Conservation (phyloP, 768 basidiomycete genomes). For the Russula griseocarnosa region DNA sequence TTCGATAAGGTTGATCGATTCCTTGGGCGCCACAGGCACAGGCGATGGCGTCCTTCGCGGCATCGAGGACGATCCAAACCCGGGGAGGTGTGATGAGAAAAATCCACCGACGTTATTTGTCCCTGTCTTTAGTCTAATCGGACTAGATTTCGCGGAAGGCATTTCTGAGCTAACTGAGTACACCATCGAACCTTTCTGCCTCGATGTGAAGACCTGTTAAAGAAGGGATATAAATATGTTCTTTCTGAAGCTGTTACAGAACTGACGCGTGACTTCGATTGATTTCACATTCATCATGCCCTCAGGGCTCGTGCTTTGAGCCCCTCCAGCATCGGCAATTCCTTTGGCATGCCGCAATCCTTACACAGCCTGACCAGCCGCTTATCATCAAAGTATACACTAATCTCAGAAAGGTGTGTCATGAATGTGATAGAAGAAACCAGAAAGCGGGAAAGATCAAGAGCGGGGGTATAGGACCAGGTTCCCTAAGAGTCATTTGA, state of each 20-base stretch:
- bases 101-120: constrained; percentile 34
- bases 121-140: background rate
- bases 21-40: constrained; percentile 33
- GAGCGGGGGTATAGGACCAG: constrained; percentile 72
- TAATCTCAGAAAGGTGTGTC: constrained; percentile 67
- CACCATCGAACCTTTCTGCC: too few species aligned
- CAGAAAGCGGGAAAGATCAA: constrained; percentile 87
- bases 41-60: constrained; percentile 36
- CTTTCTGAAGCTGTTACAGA: constrained; percentile 14
- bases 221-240: too few species aligned
- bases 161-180: constrained; percentile 64
- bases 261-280: constrained; percentile 61
- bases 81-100: constrained; percentile 41
- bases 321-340: constrained; percentile 50
- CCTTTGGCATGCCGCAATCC: constrained; percentile 48
- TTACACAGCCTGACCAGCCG: constrained; percentile 66
- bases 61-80: constrained; percentile 32
- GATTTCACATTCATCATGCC: constrained; percentile 65
- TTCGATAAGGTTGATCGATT: constrained; percentile 32
- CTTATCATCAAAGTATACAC: constrained; percentile 78
- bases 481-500: constrained; percentile 82
- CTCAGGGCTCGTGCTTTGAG: constrained; percentile 53
- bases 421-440: constrained; percentile 93
- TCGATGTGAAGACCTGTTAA: constrained; percentile 64
- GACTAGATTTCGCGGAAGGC: constrained; percentile 35